Base-by-base conservation (phyloP, 768 basidiomycete species). In the Candolleomyces eurysporus region DNA sequence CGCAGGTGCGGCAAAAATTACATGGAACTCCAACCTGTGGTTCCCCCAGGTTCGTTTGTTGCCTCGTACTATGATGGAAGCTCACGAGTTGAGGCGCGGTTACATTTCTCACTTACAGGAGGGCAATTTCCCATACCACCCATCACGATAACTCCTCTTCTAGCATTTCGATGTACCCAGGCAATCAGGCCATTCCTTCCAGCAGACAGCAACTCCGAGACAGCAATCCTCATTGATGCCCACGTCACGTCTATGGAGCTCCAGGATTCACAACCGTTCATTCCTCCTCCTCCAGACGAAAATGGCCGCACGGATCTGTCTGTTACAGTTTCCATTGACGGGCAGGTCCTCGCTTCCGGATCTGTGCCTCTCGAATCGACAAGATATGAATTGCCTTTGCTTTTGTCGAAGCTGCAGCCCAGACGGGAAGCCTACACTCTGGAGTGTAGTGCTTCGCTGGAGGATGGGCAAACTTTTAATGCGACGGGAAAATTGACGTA, bases 151-250 rank as follows among this genome's bases (percentile, higher is more conserved):
- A 14, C 67, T 1, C 73, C 85, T 19, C 77, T 85, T 45, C 77
- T 87, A 26, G 82, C 84, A 7, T 70, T 88, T 43, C 82, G 84
- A 10, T 88, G 87, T 62, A 78, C 79, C 9, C 85, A 84, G 31
- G 82, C 83, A 3, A 79, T 87, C 22, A 77, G 81, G 6, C 87
- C 87, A 1, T 88, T 86, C 68, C 78, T 88, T 22, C 78, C 80
- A 14, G 84, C 82, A 64, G 86, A 87, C 62, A 71, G 73, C 9
- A 52, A 62, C 64, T 66, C 66, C 22, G 75, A 76, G 3, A 75
- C 78, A 16, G 75, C 78, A 16, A 75, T 88, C 57, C 72, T 87
- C 43, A 73, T 88, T 46, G 84, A 87, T 52, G 70, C 84, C 0
- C 80, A 80, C 0, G 69, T 88, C 43, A 80, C 79, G 0, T 78